These are phyloP conservation scores for Aureobasidium uvarum DNA, from an alignment of 2,329 filamentous ascomycete genomes.

Conservation along the genomic window DNA sequence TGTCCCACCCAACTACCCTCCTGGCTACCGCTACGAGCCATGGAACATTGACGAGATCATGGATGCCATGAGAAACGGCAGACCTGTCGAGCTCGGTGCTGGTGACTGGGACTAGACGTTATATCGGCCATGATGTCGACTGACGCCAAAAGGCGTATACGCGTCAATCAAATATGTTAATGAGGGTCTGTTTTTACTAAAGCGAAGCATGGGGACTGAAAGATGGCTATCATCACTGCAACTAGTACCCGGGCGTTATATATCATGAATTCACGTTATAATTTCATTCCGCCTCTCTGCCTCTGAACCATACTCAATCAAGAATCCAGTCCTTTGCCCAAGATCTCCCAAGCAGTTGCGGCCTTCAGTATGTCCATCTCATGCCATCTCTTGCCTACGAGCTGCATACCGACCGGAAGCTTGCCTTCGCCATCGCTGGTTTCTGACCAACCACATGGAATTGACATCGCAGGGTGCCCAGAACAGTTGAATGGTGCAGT, in stretches of 20 bases:
- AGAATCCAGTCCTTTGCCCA: slow-evolving; percentile 30
- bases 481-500: slow-evolving; percentile 52
- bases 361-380: slow-evolving; percentile 40
- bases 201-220: slow-evolving; percentile 25
- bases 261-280: slow-evolving; percentile 17
- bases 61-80: slow-evolving; percentile 40
- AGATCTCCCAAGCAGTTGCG: slow-evolving; percentile 40
- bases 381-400: slow-evolving; percentile 39
- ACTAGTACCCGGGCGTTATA: slow-evolving; percentile 22
- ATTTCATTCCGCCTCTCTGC: not conserved
- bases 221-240: slow-evolving; percentile 9
- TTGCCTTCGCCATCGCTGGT: slow-evolving; percentile 33
- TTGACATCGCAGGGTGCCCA: slow-evolving; percentile 51
- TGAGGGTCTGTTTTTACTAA: slow-evolving; percentile 13
- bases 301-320: not conserved
- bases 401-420: slow-evolving; percentile 42
- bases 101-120: slow-evolving; percentile 35
- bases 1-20: slow-evolving; percentile 48
- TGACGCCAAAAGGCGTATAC: not conserved
- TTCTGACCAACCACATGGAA: slow-evolving; percentile 44
- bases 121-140: not conserved
- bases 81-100: slow-evolving; percentile 39
- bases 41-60: slow-evolving; percentile 48
- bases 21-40: slow-evolving; percentile 38
- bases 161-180: not conserved